Percentiles rank a stretch among this genome's conserved stretches.
These are phyloP conservation scores for Colletotrichum neosansevieriae DNA, from an alignment of 2,329 filamentous ascomycete genomes.

Conservation along the genomic window DNA sequence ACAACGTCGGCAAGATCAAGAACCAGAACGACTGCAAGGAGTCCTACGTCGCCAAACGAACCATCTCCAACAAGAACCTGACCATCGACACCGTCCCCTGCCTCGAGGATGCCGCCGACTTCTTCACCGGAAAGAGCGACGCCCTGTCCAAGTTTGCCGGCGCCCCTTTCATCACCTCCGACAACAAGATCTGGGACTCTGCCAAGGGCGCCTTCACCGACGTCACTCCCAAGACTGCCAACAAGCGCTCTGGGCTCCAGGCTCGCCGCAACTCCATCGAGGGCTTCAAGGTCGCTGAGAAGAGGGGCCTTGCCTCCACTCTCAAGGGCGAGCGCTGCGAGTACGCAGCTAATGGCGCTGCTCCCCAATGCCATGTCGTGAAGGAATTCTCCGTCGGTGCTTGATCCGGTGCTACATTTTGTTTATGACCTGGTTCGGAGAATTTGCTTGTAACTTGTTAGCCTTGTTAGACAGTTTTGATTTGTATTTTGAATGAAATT, in stretches of 20 bases:
- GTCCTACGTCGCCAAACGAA: background rate
- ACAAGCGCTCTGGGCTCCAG: constrained; percentile 10
- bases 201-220: constrained; percentile 17
- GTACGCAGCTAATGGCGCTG: background rate
- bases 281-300: background rate
- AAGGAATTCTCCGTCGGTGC: constrained; percentile 16
- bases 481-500: background rate
- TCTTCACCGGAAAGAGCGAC: constrained; percentile 3
- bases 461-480: background rate
- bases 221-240: constrained; percentile 16
- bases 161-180: constrained; percentile 24
- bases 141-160: constrained; percentile 8
- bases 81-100: constrained; percentile 3
- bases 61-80: background rate
- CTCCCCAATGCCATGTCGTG: constrained; percentile 7
- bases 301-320: constrained; percentile 18
- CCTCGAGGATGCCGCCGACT: constrained; percentile 7
- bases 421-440: constrained; percentile 5
- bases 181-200: constrained; percentile 26
- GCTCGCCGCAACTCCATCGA: constrained; percentile 1
- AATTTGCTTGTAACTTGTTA: background rate
- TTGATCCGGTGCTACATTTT: background rate
- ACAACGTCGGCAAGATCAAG: constrained; percentile 21
- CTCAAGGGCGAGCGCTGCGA: constrained; percentile 26
- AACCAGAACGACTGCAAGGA: constrained; percentile 24